These are phyloP conservation scores for Trametes sanguinea DNA, from an alignment of 768 basidiomycete species.

Conservation along the genomic window DNA sequence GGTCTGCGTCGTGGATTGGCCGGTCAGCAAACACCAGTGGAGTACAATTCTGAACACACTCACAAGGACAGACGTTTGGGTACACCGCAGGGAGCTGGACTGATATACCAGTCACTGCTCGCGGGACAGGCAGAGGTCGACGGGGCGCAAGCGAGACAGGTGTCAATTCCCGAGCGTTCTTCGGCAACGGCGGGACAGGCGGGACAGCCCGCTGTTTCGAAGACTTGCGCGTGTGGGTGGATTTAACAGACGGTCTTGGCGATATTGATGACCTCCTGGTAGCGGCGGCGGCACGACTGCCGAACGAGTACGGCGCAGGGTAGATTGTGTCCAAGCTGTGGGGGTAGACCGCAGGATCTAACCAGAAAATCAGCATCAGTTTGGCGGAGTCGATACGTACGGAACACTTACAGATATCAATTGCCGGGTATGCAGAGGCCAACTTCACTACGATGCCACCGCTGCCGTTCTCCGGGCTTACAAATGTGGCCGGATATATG, in stretches of 20 bases:
- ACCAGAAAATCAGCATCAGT: neutral
- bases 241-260: conserved; percentile 3
- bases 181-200: conserved; percentile 29
- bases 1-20: conserved; percentile 19
- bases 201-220: conserved; percentile 15
- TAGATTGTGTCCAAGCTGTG: conserved; percentile 24
- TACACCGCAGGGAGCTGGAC: conserved; percentile 20
- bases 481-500: conserved; percentile 11
- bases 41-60: conserved; percentile 1
- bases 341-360: conserved; percentile 30
- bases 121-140: conserved; percentile 13
- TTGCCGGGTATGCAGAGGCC: conserved; percentile 16
- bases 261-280: neutral
- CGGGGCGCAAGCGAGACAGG: conserved; percentile 24
- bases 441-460: conserved; percentile 6
- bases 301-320: conserved; percentile 5
- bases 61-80: conserved; percentile 28
- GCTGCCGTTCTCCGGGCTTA: too few species aligned
- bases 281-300: neutral
- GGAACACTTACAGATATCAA: conserved; percentile 24
- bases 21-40: too few species aligned
- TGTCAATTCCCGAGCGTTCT: conserved; percentile 20
- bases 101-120: conserved; percentile 7
- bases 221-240: conserved; percentile 13
- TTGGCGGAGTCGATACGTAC: too few species aligned